phyloP scores from a whole-genome alignment of 352 stramenopile genomes.

The Phytophthora citrophthora region DNA sequence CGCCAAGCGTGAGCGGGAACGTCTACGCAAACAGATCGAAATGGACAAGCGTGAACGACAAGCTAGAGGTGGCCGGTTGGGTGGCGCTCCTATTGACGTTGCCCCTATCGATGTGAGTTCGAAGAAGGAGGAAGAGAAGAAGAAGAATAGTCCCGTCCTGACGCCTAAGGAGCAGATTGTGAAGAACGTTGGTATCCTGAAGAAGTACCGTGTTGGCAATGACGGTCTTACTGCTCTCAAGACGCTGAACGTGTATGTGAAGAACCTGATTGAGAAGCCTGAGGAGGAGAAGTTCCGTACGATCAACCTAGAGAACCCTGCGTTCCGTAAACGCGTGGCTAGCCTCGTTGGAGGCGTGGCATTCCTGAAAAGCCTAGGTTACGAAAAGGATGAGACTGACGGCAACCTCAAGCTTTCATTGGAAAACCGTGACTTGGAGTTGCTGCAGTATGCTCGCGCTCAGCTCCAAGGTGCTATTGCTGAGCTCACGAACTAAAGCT shows the following conservation, averaged over 20 bases:
- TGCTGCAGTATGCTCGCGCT: constrained; percentile 68
- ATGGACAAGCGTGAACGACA: constrained; percentile 92
- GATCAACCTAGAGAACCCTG: constrained; percentile 91
- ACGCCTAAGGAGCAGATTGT: constrained; percentile 74
- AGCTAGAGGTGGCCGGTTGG: constrained; percentile 81
- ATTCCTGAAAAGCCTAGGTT: constrained; percentile 89
- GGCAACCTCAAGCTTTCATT: constrained; percentile 68
- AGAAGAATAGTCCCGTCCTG: constrained; percentile 51
- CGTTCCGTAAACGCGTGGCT: constrained; percentile 90
- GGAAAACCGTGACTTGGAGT: constrained; percentile 62
- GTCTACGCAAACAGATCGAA: constrained; percentile 88
- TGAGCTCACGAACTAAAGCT: constrained; percentile 60
- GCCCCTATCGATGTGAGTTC: constrained; percentile 35
- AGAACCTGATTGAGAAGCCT: constrained; percentile 88
- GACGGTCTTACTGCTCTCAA: constrained; percentile 85
- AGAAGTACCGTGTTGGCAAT: constrained; percentile 85
- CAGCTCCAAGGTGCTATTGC: constrained; percentile 67
- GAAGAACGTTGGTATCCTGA: constrained; percentile 80
- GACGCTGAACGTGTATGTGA: constrained; percentile 88
- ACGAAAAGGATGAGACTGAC: constrained; percentile 84
- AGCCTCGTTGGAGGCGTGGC: constrained; percentile 83
- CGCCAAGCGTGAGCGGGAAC: constrained; percentile 88
- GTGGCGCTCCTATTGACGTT: constrained; percentile 70
- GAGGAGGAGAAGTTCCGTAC: constrained; percentile 91
- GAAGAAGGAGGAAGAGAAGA: constrained; percentile 33